Evolutionary conservation across 768 basidiomycete species (phyloP).

Genomic region (Dioszegia hungarica): DNA sequence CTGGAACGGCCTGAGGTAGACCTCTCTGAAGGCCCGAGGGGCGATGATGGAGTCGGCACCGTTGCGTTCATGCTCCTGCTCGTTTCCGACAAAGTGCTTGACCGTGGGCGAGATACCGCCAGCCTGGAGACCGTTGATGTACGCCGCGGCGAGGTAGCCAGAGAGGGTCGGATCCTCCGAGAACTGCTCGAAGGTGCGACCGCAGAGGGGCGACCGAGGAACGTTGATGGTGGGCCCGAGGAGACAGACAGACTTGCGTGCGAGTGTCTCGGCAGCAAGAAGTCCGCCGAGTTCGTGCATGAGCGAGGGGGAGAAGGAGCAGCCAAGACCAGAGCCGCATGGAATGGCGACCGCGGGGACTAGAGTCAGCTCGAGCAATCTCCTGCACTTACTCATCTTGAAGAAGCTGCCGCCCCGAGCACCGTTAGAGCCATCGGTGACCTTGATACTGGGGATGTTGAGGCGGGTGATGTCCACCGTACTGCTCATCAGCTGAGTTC

Average conservation of each 20-base stretch:
- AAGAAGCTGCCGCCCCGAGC: conserved; percentile 53
- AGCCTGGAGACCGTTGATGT: conserved; percentile 63
- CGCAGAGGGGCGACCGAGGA: conserved; percentile 52
- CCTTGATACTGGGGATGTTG: conserved; percentile 61
- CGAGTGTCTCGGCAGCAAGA: conserved; percentile 62
- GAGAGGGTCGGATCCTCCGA: conserved; percentile 66
- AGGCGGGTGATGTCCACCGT: conserved; percentile 52
- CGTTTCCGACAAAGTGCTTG: conserved; percentile 67
- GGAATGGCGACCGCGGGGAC: conserved; percentile 61
- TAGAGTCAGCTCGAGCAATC: background rate
- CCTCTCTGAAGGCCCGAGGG: conserved; percentile 62
- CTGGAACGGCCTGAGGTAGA: conserved; percentile 57
- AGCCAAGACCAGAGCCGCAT: conserved; percentile 63
- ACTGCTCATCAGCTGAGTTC: no score
- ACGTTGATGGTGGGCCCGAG: conserved; percentile 72
- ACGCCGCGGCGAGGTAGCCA: conserved; percentile 59
- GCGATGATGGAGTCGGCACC: conserved; percentile 48
- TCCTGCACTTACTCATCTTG: conserved; percentile 12
- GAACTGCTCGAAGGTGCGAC: conserved; percentile 60
- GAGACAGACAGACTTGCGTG: conserved; percentile 58
- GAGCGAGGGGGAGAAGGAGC: conserved; percentile 64
- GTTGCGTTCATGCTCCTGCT: conserved; percentile 65
- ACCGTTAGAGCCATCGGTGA: conserved; percentile 69
- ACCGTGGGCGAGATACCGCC: conserved; percentile 65
- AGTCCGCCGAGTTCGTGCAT: conserved; percentile 58